These are phyloP conservation scores for Solanum appendiculatum DNA, from an alignment of 257 asterid species.

Conservation along the genomic window DNA sequence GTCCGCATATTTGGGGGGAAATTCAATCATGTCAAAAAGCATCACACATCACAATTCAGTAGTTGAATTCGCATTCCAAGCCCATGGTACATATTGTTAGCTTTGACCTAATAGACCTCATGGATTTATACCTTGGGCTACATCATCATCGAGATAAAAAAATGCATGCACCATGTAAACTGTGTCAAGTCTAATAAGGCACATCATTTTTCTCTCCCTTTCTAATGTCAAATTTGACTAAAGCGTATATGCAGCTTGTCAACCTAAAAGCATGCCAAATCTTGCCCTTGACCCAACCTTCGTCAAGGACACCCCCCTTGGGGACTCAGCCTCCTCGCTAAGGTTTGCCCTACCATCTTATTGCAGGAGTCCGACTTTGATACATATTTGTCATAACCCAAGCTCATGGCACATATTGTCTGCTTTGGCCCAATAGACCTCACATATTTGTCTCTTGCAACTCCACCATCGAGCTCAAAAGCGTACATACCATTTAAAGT, in stretches of 20 bases:
- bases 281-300: not conserved
- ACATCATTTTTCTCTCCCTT: not conserved
- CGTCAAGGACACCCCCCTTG: not conserved
- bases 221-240: not conserved
- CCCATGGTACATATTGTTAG: not conserved
- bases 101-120: not conserved
- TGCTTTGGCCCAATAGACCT: not conserved
- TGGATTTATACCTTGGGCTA: not conserved
- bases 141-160: not conserved
- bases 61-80: not conserved
- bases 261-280: not conserved
- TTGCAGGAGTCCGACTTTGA: not conserved
- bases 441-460: not conserved
- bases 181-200: not conserved
- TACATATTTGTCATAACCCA: not conserved
- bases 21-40: not conserved
- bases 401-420: not conserved
- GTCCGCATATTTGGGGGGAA: not conserved
- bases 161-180: not conserved
- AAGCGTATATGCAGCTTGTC: not conserved
- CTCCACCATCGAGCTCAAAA: not conserved
- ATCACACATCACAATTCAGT: not conserved
- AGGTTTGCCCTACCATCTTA: not conserved
- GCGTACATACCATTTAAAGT: not conserved
- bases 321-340: not conserved